Base-by-base conservation (phyloP, 345 rosid species). In the Moricandia arvensis region DNA sequence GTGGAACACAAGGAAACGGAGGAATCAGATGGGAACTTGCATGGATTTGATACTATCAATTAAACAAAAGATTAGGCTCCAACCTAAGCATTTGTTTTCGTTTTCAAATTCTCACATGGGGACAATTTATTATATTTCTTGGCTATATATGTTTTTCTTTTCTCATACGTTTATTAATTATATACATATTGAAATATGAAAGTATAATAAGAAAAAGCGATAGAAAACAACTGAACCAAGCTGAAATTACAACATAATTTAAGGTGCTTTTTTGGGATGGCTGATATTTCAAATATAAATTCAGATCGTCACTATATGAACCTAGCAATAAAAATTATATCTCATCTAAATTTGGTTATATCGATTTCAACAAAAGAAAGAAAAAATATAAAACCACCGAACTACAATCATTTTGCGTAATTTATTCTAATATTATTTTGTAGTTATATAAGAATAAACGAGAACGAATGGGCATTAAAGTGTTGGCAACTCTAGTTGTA, bases 1-100 rank as follows among this genome's bases (percentile, higher is more conserved):
- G 81, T 72, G 73, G 80, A 78, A 45, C 68, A 65, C 63, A 78
- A 65, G 68, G 26, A 34, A 64, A 64, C 35, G 45, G 29, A 59
- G 35, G 9, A 71, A 66, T 58, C 11, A 58, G 63, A 64, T 71
- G 62, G 5, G 60, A 77, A 72, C 35, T 58, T 47, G 77, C 77
- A 78, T 78, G 81, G 63, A 72, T 67, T 67, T 73, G 81, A 73
- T 61, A 67, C 51, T 60, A 61, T 67, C 74, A 67, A 78, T 38
- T 59, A 60, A 67, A 66, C 77, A 78, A 72, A 72, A 66, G 58
- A 78, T 78, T 78, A 78, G 81, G 81, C 38, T 66, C 1, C 24
- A 67, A 61, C 77, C 81, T 78, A 78, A 78, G 74, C 51, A 29
- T 54, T 60, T 78, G 77, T 67, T 78, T 31, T 60, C 15, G 21